Conservation (phyloP, 331 rosid genomes). For the Malus hybrid region DNA sequence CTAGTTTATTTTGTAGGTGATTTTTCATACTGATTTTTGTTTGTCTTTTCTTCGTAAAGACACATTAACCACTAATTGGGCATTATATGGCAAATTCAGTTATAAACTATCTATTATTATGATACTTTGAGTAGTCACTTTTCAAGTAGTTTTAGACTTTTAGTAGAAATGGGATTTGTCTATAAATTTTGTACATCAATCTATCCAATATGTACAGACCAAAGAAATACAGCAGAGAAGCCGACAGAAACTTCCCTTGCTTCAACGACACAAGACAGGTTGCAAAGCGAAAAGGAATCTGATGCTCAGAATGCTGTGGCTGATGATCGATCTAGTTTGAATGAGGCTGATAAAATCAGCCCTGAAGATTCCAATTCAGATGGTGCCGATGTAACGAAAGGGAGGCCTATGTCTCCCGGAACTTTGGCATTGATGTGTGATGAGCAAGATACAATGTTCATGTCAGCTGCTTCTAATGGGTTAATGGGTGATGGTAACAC, state of each 20-base stretch:
- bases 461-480: conserved; percentile 54
- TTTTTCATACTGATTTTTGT: neutral
- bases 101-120: neutral
- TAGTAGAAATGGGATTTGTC: neutral
- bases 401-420: conserved; percentile 91
- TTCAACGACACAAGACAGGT: conserved; percentile 59
- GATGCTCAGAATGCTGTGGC: conserved; percentile 47
- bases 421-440: conserved; percentile 98
- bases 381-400: conserved; percentile 48
- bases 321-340: conserved; percentile 65
- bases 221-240: conserved; percentile 49
- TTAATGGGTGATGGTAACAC: conserved; percentile 39
- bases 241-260: conserved; percentile 52
- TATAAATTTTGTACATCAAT: neutral
- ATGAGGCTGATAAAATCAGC: conserved; percentile 51
- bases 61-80: neutral
- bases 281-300: conserved; percentile 45
- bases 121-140: neutral
- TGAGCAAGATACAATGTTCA: conserved; percentile 77
- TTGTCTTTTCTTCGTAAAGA: neutral
- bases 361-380: conserved; percentile 62
- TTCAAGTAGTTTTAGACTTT: neutral
- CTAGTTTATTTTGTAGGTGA: neutral
- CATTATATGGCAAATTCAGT: neutral
- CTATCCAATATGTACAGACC: conserved; percentile 41